Evolutionary conservation across 148 eudicot genomes (phyloP), one percentile per base, ranked within the genome.

Genomic region (Fagopyrum tataricum): DNA sequence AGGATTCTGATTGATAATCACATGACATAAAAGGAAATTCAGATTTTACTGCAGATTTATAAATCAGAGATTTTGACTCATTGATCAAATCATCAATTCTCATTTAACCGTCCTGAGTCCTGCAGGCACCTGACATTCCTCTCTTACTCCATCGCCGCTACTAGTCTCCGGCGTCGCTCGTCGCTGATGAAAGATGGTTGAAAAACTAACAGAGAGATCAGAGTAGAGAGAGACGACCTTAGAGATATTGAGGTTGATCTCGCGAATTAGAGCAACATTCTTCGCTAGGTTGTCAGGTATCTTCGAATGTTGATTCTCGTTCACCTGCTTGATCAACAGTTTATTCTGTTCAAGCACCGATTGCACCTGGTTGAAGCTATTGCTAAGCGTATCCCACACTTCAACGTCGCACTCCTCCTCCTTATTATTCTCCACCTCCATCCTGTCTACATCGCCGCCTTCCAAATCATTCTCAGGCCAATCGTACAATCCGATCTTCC

Each of bases 231-330:
- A 71, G 4, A 80, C 83, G 56, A 85, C 87, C 76, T 85, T 89
- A 5, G 82, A 67, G 4, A 86, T 83, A 44, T 89, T 89, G 2
- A 78, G 76, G 59, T 89, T 86, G 61, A 86, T 84, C 79, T 89
- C 93, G 66, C 81, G 87, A 77, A 89, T 89, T 31, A 86, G 70
- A 21, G 79, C 78, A 24, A 89, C 90, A 73, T 89, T 89, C 72
- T 80, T 83, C 17, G 80, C 81, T 83, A 89, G 12, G 52, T 89
- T 89, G 3, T 85, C 88, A 18, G 84, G 88, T 44, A 77, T 70
- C 76, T 82, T 86, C 56, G 90, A 89, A 74, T 77, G 87, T 71
- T 89, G 93, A 24, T 89, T 89, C 77, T 89, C 93, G 75, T 89
- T 86, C 55, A 86, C 93, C 12, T 85, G 90, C 74, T 80, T 82